A percentile compares a stretch with the other conserved stretches of the same genome.
These are phyloP conservation scores for Globisporangium iwayamae DNA, from an alignment of 352 stramenopile species.

Conservation along the genomic window DNA sequence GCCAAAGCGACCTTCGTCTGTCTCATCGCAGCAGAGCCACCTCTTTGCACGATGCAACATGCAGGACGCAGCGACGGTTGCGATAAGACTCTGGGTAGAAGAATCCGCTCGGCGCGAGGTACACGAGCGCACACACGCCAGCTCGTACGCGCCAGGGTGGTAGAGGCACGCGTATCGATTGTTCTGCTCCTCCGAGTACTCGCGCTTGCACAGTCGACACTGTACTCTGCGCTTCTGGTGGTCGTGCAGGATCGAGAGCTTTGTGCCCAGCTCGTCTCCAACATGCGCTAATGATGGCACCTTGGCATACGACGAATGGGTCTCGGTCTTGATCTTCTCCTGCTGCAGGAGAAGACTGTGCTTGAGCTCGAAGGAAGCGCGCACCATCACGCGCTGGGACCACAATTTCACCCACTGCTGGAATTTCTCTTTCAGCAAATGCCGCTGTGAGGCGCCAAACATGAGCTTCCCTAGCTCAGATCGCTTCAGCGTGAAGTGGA, in stretches of 20 bases:
- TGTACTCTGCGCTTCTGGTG: constrained; percentile 50
- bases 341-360: constrained; percentile 58
- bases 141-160: constrained; percentile 56
- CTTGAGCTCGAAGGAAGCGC: constrained; percentile 64
- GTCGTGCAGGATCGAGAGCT: constrained; percentile 51
- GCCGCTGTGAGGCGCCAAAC: constrained; percentile 37
- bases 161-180: constrained; percentile 60
- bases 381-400: constrained; percentile 50
- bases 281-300: constrained; percentile 10
- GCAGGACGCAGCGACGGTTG: constrained; percentile 29
- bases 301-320: not conserved
- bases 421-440: constrained; percentile 43
- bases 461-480: constrained; percentile 49
- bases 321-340: constrained; percentile 27
- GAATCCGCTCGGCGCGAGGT: constrained; percentile 26
- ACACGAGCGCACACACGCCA: constrained; percentile 61
- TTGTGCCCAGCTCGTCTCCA: constrained; percentile 11
- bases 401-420: constrained; percentile 60
- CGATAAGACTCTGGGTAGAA: not conserved
- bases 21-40: constrained; percentile 77
- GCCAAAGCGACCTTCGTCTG: constrained; percentile 60
- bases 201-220: constrained; percentile 56
- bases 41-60: constrained; percentile 72
- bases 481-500: constrained; percentile 41
- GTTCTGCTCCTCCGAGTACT: constrained; percentile 77